Evolutionary conservation across 208 protist species (phyloP).

Genomic region (Crithidia sp.): DNA sequence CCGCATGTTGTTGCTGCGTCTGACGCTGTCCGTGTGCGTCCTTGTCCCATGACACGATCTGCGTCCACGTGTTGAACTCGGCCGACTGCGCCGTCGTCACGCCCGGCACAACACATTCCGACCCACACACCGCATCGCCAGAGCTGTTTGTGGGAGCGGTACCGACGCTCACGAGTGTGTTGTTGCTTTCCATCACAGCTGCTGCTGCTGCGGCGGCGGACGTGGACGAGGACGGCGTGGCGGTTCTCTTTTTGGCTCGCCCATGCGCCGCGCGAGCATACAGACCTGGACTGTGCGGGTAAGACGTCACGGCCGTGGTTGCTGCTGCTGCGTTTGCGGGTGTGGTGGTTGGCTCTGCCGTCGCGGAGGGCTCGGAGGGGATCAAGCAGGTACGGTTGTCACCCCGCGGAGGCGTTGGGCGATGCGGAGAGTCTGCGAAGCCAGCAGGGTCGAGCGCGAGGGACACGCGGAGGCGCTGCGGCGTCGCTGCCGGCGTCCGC

Average conservation of each 20-base stretch:
- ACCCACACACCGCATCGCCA: no score
- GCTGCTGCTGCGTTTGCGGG: not conserved
- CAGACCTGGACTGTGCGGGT: not conserved
- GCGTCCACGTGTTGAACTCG: slow-evolving; percentile 11
- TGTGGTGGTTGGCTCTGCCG: no score
- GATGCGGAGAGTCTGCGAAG: not conserved
- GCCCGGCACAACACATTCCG: not conserved
- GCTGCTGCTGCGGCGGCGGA: not conserved
- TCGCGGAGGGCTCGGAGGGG: no score
- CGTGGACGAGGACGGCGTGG: no score
- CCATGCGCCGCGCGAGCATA: not conserved
- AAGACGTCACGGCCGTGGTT: not conserved
- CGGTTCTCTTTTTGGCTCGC: not conserved
- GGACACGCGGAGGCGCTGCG: not conserved
- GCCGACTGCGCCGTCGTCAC: not conserved
- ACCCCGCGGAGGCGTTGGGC: not conserved
- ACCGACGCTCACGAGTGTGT: slow-evolving; percentile 13
- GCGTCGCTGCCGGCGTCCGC: no score
- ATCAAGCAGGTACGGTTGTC: not conserved
- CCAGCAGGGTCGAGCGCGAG: not conserved
- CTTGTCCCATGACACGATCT: slow-evolving; percentile 14
- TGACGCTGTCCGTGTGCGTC: not conserved
- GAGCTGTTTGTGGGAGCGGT: not conserved
- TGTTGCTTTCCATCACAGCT: not conserved
- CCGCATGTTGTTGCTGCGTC: no score